Percentiles rank a stretch among this genome's conserved stretches.
These are phyloP conservation scores for Colletotrichum sp. DNA, from an alignment of 2,329 filamentous ascomycete genomes.

Conservation along the genomic window DNA sequence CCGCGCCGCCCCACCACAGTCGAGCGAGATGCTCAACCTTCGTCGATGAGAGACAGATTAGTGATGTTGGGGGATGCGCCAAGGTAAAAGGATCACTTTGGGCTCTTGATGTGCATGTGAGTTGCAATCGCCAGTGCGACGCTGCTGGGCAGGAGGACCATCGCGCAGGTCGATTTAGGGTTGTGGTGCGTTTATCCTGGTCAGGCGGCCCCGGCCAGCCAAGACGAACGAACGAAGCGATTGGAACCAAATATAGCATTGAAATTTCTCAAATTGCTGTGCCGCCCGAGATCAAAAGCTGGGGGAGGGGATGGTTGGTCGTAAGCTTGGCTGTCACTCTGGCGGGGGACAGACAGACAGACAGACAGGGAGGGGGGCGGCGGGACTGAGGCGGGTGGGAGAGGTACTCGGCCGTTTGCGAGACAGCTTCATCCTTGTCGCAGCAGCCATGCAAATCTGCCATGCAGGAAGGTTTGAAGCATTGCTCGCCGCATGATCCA, in stretches of 20 bases:
- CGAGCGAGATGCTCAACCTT: not conserved
- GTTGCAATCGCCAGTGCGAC: not conserved
- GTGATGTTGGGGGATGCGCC: fast-evolving
- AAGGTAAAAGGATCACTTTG: not conserved
- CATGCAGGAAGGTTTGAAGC: not conserved
- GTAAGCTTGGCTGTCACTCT: not conserved
- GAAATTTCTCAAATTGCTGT: not conserved
- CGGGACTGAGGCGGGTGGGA: not conserved
- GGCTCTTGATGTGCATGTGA: not conserved
- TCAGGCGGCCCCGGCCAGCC: not conserved
- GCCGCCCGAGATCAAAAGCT: not conserved
- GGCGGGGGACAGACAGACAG: not conserved
- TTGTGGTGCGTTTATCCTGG: not conserved
- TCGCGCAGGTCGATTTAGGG: not conserved
- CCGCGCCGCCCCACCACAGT: not conserved
- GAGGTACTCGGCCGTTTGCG: not conserved
- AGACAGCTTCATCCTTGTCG: not conserved
- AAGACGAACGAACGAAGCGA: not conserved
- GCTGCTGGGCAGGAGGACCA: not conserved
- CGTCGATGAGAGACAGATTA: not conserved
- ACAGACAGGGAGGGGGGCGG: not conserved
- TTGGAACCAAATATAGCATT: not conserved
- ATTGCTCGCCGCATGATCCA: constrained; percentile 1
- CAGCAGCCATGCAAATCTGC: not conserved
- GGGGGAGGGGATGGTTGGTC: too few relatives aligned